Conservation (phyloP, 805 yeast genomes). For the Lipomyces oligophaga region DNA sequence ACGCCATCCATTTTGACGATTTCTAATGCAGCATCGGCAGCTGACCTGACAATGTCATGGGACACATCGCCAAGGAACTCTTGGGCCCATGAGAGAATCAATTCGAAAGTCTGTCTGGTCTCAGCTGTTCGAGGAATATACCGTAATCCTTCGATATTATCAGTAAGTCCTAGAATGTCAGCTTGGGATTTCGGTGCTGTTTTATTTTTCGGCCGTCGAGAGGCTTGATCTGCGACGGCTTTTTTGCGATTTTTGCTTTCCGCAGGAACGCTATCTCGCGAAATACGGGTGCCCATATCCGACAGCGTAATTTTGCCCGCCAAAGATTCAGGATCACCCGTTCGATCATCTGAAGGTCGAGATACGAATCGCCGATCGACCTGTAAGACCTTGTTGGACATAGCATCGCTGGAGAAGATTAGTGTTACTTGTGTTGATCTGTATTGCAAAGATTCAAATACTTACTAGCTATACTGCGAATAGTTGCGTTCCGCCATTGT, state of each 20-base stretch:
- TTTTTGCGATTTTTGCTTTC: slow-evolving; percentile 24
- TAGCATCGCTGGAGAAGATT: slow-evolving; percentile 40
- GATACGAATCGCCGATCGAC: slow-evolving; percentile 54
- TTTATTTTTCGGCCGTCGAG: slow-evolving; percentile 5
- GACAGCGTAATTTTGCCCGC: slow-evolving; percentile 60
- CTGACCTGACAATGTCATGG: slow-evolving; percentile 65
- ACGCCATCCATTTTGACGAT: slow-evolving; percentile 48
- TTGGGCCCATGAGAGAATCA: slow-evolving; percentile 58
- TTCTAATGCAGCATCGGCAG: slow-evolving; percentile 62
- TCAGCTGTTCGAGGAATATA: slow-evolving; percentile 62
- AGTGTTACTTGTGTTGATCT: not conserved
- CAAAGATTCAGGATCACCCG: slow-evolving; percentile 67
- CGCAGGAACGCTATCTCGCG: slow-evolving; percentile 29
- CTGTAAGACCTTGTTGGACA: slow-evolving; percentile 71
- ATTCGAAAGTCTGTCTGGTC: slow-evolving; percentile 51
- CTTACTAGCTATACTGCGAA: slow-evolving; percentile 29
- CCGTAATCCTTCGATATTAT: slow-evolving; percentile 46
- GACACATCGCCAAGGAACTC: slow-evolving; percentile 66
- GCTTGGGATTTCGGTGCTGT: slow-evolving; percentile 17
- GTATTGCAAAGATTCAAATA: not conserved
- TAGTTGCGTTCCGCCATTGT: slow-evolving; percentile 27
- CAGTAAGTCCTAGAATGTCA: slow-evolving; percentile 35
- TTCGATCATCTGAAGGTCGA: slow-evolving; percentile 46
- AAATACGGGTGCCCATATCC: slow-evolving; percentile 63
- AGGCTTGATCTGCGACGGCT: slow-evolving; percentile 11